Percentiles rank a stretch among this genome's conserved stretches.
Conservation (phyloP, 176 grass and related monocot genomes). For the Raddia guianensis region DNA sequence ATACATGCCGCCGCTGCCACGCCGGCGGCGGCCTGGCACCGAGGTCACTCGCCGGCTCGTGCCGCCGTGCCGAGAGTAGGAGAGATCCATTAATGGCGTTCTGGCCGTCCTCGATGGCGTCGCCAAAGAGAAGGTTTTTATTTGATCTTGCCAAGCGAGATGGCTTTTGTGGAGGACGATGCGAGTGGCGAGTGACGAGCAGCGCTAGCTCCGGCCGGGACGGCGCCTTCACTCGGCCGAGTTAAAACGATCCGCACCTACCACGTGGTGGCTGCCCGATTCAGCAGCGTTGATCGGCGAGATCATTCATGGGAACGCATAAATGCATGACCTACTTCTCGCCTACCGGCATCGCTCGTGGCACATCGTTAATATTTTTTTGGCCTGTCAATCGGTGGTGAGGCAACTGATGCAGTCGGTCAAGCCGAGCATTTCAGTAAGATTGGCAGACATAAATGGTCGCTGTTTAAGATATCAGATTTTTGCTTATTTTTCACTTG, state of each 20-base stretch:
- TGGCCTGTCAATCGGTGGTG: not conserved
- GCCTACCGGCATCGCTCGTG: constrained; percentile 4
- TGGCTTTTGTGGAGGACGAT: not conserved
- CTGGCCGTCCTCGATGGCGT: constrained; percentile 9
- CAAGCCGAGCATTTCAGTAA: not conserved
- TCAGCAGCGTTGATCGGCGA: constrained; percentile 32
- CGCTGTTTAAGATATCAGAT: not conserved
- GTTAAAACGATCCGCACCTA: constrained; percentile 30
- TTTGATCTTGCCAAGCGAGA: not conserved
- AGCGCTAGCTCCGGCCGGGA: not conserved
- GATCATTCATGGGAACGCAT: constrained; percentile 46
- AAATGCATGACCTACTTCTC: constrained; percentile 45
- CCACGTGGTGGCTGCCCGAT: constrained; percentile 44
- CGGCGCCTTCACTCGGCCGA: constrained; percentile 1
- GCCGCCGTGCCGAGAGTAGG: not conserved
- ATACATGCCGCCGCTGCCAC: too few species aligned
- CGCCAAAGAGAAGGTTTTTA: not conserved
- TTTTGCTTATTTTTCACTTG: constrained; percentile 14
- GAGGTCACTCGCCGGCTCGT: not conserved
- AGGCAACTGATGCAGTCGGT: not conserved
- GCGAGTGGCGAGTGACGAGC: not conserved
- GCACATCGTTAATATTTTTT: not conserved
- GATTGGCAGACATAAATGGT: constrained; percentile 4
- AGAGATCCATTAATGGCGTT: constrained; percentile 31
- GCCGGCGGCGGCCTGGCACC: not conserved